Conservation (phyloP, 2,329 filamentous ascomycete species). For the Teratosphaeria viscida region DNA sequence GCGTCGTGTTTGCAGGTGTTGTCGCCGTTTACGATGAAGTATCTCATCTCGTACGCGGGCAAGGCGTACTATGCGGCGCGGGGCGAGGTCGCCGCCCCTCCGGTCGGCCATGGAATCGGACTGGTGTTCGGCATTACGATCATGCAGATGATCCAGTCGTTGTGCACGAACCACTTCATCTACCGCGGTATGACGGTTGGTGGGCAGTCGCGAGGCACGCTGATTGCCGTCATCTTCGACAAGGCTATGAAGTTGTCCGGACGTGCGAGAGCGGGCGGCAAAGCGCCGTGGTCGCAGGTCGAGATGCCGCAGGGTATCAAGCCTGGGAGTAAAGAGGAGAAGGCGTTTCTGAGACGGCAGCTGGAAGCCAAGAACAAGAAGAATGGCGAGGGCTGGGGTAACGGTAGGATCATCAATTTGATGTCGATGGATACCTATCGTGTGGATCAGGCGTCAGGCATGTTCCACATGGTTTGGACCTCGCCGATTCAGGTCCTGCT, state of each 20-base stretch:
- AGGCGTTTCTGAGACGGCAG: constrained; percentile 41
- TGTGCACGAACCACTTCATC: constrained; percentile 82
- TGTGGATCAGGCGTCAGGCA: constrained; percentile 73
- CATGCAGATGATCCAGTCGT: constrained; percentile 76
- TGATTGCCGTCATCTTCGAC: constrained; percentile 82
- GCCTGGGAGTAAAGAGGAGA: constrained; percentile 40
- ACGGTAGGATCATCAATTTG: constrained; percentile 80
- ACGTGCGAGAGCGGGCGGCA: constrained; percentile 74
- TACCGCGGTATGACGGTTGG: constrained; percentile 88
- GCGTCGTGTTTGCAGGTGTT: constrained; percentile 67
- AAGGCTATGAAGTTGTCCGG: constrained; percentile 86
- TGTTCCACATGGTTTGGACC: constrained; percentile 90
- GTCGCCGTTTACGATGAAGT: constrained; percentile 74
- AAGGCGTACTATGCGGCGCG: constrained; percentile 60
- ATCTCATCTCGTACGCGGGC: constrained; percentile 73
- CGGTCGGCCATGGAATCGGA: constrained; percentile 67
- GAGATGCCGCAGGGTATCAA: constrained; percentile 33
- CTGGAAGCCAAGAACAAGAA: constrained; percentile 36
- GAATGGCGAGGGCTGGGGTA: constrained; percentile 78
- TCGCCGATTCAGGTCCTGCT: constrained; percentile 68
- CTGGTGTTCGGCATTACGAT: constrained; percentile 71
- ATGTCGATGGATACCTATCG: constrained; percentile 96
- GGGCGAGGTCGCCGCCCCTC: constrained; percentile 46
- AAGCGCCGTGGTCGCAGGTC: constrained; percentile 27
- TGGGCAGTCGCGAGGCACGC: constrained; percentile 66